Percentiles rank a stretch among this genome's conserved stretches.
phyloP scores from a whole-genome alignment of 352 stramenopile species.

The Phytophthora palmivora region DNA sequence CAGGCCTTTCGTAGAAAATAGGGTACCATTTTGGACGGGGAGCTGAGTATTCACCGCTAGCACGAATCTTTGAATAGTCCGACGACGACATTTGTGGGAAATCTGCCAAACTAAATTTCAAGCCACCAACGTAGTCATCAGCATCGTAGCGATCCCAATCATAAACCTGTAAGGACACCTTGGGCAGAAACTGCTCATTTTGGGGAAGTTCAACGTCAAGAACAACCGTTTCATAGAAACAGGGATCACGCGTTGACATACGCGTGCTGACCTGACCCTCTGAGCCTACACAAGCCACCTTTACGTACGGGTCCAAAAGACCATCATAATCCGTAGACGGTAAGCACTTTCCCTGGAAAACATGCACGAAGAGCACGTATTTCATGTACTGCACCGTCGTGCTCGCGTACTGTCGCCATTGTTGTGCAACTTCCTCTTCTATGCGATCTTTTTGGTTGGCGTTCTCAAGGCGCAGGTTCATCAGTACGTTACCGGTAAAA shows the following conservation, averaged over 20 bases:
- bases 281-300: conserved; percentile 81
- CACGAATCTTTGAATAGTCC: conserved; percentile 59
- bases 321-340: conserved; percentile 80
- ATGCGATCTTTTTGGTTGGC: conserved; percentile 22
- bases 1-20: conserved; percentile 63
- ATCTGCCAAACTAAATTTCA: conserved; percentile 66
- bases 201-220: conserved; percentile 83
- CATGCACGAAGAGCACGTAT: conserved; percentile 84
- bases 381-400: conserved; percentile 73
- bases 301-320: conserved; percentile 84
- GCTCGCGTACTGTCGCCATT: conserved; percentile 63
- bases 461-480: conserved; percentile 74
- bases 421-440: conserved; percentile 50
- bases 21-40: conserved; percentile 78
- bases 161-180: conserved; percentile 78
- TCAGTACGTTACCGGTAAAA: conserved; percentile 85
- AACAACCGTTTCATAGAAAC: conserved; percentile 86
- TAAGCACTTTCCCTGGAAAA: conserved; percentile 81
- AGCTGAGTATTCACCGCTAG: conserved; percentile 58
- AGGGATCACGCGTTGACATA: conserved; percentile 76
- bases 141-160: conserved; percentile 79
- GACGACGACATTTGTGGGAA: conserved; percentile 66
- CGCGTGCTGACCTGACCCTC: conserved; percentile 67
- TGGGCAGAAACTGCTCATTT: conserved; percentile 65
- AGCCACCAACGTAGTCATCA: conserved; percentile 74